These are phyloP conservation scores for Tylopilus subfusipes DNA, from an alignment of 768 basidiomycete genomes.

Conservation along the genomic window DNA sequence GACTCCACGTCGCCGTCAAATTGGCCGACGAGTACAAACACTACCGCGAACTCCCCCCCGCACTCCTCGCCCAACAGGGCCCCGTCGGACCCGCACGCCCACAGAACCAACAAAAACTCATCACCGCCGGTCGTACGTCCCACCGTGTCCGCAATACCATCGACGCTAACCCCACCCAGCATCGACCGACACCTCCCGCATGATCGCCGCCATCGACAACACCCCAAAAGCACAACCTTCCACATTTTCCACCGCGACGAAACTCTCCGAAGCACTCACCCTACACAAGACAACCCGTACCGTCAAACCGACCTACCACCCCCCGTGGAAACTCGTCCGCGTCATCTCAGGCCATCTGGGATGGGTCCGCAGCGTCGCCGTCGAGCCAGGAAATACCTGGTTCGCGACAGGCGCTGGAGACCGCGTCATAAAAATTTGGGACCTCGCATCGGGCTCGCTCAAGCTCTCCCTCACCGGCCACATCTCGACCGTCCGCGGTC, in stretches of 20 bases:
- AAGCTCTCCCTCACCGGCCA: slow-evolving; percentile 97
- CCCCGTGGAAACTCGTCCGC: slow-evolving; percentile 92
- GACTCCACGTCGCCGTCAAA: slow-evolving; percentile 76
- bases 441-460: slow-evolving; percentile 93
- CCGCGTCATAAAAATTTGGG: slow-evolving; percentile 98
- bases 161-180: slow-evolving; percentile 23
- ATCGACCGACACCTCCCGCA: slow-evolving; percentile 50
- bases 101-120: slow-evolving; percentile 55
- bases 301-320: slow-evolving; percentile 93
- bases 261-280: slow-evolving; percentile 84
- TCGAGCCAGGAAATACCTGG: slow-evolving; percentile 98
- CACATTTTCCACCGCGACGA: slow-evolving; percentile 59
- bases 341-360: slow-evolving; percentile 98
- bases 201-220: slow-evolving; percentile 75
- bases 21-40: slow-evolving; percentile 88
- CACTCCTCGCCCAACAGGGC: slow-evolving; percentile 77
- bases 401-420: slow-evolving; percentile 98
- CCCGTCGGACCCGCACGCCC: slow-evolving; percentile 76
- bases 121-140: slow-evolving; percentile 65
- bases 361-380: slow-evolving; percentile 94
- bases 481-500: slow-evolving; percentile 92
- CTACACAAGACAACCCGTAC: slow-evolving; percentile 92
- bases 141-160: neutral
- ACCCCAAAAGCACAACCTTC: slow-evolving; percentile 65
- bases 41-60: slow-evolving; percentile 78